Percentiles rank a stretch among this genome's conserved stretches.
Evolutionary conservation across 345 rosid genomes (phyloP).

Genomic region (Linum usitatissimum): DNA sequence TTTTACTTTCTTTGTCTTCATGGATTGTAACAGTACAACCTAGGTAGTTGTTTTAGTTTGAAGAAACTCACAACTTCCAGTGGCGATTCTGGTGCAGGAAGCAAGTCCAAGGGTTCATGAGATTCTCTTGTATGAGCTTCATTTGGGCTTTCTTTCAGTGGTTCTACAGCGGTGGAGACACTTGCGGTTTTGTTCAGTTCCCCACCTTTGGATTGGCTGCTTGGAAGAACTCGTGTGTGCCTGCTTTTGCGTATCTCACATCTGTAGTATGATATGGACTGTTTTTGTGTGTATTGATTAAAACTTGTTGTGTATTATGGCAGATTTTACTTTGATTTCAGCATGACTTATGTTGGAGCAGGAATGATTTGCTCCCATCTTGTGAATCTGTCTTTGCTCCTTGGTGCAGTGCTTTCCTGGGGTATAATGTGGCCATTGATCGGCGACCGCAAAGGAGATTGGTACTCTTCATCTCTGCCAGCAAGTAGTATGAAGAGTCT

Average conservation of each 20-base stretch:
- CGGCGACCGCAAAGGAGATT: constrained; percentile 48
- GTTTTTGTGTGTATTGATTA: not conserved
- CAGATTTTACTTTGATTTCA: constrained; percentile 91
- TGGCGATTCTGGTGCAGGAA: not conserved
- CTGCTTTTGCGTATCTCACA: too few relatives aligned
- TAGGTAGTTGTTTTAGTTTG: not conserved
- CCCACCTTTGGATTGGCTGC: constrained; percentile 79
- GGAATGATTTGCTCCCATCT: constrained; percentile 95
- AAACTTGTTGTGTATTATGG: constrained; percentile 1
- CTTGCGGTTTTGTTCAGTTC: constrained; percentile 65
- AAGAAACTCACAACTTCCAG: not conserved
- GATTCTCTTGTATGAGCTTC: not conserved
- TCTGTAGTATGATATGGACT: too few relatives aligned
- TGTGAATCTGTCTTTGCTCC: constrained; percentile 72
- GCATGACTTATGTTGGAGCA: constrained; percentile 80
- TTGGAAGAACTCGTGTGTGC: constrained; percentile 65
- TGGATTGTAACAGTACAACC: not conserved
- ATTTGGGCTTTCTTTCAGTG: constrained; percentile 5
- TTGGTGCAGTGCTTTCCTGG: constrained; percentile 88
- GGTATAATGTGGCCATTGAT: constrained; percentile 95
- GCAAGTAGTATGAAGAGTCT: constrained; percentile 81
- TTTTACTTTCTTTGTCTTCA: not conserved
- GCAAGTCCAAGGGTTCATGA: not conserved
- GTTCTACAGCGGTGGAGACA: not conserved
- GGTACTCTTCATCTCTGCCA: constrained; percentile 48